These are phyloP conservation scores for Coleophoma crateriformis DNA, from an alignment of 2,329 filamentous ascomycete genomes.

Conservation along the genomic window DNA sequence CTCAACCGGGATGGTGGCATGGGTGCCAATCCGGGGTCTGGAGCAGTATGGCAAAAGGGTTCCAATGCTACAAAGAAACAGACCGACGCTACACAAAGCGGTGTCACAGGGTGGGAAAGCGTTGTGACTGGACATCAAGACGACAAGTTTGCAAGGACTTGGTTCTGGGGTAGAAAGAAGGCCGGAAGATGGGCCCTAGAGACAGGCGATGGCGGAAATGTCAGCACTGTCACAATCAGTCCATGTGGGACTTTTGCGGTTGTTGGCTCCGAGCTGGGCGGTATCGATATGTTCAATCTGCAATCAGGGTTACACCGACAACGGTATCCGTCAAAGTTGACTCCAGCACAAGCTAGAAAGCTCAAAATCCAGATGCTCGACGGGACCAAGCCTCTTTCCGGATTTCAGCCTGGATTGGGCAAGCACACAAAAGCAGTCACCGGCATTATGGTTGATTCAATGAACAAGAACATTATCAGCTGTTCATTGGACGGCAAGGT, in stretches of 20 bases:
- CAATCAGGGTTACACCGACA: conserved; percentile 89
- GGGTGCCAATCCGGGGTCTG: conserved; percentile 72
- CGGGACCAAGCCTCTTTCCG: conserved; percentile 11
- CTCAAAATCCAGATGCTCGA: conserved; percentile 59
- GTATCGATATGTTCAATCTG: conserved; percentile 92
- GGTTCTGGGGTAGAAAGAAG: conserved; percentile 96
- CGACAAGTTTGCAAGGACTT: conserved; percentile 82
- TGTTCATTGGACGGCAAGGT: conserved; percentile 87
- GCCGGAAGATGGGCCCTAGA: conserved; percentile 91
- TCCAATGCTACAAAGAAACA: conserved; percentile 51
- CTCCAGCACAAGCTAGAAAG: conserved; percentile 72
- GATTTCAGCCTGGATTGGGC: conserved; percentile 41
- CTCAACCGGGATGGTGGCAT: conserved; percentile 94
- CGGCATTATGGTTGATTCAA: conserved; percentile 79
- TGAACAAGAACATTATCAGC: conserved; percentile 82
- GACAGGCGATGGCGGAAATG: conserved; percentile 77
- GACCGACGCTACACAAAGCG: conserved; percentile 66
- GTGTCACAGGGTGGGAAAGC: conserved; percentile 92
- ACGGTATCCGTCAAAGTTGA: conserved; percentile 76
- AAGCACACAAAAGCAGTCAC: conserved; percentile 81
- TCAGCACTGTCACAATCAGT: conserved; percentile 82
- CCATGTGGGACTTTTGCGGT: conserved; percentile 91
- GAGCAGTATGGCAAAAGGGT: conserved; percentile 78
- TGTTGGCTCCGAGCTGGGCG: conserved; percentile 76
- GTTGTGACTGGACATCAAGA: conserved; percentile 87